Evolutionary conservation across 768 basidiomycete genomes (phyloP).

Genomic region (Saitozyma podzolica): DNA sequence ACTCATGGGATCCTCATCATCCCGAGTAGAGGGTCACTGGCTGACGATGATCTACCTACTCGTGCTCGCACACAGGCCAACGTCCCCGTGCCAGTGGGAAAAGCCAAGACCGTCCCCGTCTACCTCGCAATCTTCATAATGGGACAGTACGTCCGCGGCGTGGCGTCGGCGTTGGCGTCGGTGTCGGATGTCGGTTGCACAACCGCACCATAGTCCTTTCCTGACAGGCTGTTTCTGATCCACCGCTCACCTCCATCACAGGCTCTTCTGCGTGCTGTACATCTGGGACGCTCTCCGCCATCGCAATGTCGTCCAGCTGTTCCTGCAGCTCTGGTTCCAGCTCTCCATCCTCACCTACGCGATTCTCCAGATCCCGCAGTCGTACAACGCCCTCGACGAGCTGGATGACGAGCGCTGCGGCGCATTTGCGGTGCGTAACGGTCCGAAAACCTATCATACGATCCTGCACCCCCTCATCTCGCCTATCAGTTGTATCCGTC

Average conservation of each 20-base stretch:
- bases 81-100: slow-evolving; percentile 14
- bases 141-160: slow-evolving; percentile 28
- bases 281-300: slow-evolving; percentile 39
- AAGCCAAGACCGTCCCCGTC: slow-evolving; percentile 32
- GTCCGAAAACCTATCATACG: background rate
- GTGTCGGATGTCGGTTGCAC: too few relatives aligned
- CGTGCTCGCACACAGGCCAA: too few relatives aligned
- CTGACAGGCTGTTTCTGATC: slow-evolving; percentile 53
- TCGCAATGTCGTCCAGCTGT: slow-evolving; percentile 40
- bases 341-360: slow-evolving; percentile 32
- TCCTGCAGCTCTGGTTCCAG: slow-evolving; percentile 35
- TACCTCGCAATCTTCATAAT: slow-evolving; percentile 39
- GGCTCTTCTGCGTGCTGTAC: slow-evolving; percentile 73
- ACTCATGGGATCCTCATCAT: too few relatives aligned
- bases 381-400: slow-evolving; percentile 23
- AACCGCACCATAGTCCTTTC: too few relatives aligned
- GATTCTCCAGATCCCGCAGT: slow-evolving; percentile 42
- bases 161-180: too few relatives aligned
- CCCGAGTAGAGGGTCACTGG: too few relatives aligned
- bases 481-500: background rate
- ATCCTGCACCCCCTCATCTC: background rate
- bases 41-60: too few relatives aligned
- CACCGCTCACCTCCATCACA: slow-evolving; percentile 69
- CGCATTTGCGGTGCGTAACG: slow-evolving; percentile 13
- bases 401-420: slow-evolving; percentile 27